phyloP scores from a whole-genome alignment of 345 rosid genomes.

The Barbarea vulgaris region DNA sequence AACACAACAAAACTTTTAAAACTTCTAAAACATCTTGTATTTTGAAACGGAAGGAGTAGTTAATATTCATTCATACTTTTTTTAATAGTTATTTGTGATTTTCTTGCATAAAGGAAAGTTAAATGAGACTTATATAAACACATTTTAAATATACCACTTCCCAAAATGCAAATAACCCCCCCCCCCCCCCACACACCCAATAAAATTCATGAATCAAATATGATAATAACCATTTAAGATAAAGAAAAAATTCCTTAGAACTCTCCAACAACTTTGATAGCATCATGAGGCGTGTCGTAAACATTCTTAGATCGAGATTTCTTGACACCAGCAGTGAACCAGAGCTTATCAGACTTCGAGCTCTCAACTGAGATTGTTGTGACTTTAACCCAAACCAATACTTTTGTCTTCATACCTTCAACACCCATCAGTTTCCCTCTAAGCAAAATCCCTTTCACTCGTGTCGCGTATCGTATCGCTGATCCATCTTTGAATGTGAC shows the following conservation, averaged over 20 bases:
- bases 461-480: constrained; percentile 72
- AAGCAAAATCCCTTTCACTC: constrained; percentile 74
- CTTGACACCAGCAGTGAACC: constrained; percentile 95
- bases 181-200: constrained; percentile 20
- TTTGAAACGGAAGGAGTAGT: too few relatives aligned
- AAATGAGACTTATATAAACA: constrained; percentile 9
- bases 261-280: constrained; percentile 69
- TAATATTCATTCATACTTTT: not conserved
- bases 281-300: constrained; percentile 61
- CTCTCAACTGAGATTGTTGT: constrained; percentile 71
- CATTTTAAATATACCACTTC: constrained; percentile 24
- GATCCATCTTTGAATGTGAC: constrained; percentile 87
- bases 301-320: constrained; percentile 76
- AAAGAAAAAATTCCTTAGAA: constrained; percentile 45
- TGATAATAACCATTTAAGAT: constrained; percentile 7
- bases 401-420: constrained; percentile 98
- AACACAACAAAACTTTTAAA: too few relatives aligned
- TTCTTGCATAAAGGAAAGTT: constrained; percentile 3
- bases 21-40: too few relatives aligned
- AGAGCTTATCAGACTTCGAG: constrained; percentile 84
- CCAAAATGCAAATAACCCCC: constrained; percentile 11
- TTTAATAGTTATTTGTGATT: not conserved
- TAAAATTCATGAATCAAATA: constrained; percentile 29
- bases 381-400: constrained; percentile 90
- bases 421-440: constrained; percentile 78